These are phyloP conservation scores for Alopecurus myosuroides DNA, from an alignment of 176 grass and related monocot species.

Conservation along the genomic window DNA sequence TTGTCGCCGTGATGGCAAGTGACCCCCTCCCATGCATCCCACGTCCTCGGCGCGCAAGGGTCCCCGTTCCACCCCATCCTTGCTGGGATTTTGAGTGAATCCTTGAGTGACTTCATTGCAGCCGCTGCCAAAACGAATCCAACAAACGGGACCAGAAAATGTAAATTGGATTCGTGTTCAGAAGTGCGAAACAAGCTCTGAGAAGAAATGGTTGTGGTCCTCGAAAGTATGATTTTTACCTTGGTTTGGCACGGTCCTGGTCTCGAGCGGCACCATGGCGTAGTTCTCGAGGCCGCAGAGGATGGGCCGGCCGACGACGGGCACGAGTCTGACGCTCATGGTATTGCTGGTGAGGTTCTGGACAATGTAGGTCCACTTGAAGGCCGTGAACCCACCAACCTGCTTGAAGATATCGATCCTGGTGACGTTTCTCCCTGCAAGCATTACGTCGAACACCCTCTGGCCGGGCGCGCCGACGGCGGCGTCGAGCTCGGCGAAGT, in stretches of 20 bases:
- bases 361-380: conserved; percentile 86
- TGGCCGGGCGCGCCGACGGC: conserved; percentile 45
- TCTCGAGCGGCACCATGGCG: conserved; percentile 85
- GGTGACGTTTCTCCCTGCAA: conserved; percentile 54
- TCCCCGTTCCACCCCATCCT: conserved; percentile 99
- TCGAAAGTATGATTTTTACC: conserved; percentile 41
- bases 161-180: neutral
- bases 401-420: conserved; percentile 91
- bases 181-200: neutral
- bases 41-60: conserved; percentile 72
- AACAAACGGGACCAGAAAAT: neutral
- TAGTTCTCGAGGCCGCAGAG: conserved; percentile 96
- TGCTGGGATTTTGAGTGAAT: conserved; percentile 79
- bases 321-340: conserved; percentile 66
- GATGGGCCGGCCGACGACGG: conserved; percentile 70
- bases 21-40: conserved; percentile 99
- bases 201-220: neutral
- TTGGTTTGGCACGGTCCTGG: conserved; percentile 57
- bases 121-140: conserved; percentile 41
- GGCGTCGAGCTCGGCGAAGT: conserved; percentile 83
- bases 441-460: conserved; percentile 84
- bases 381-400: conserved; percentile 85
- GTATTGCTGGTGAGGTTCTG: conserved; percentile 62
- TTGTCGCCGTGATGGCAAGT: conserved; percentile 65
- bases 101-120: conserved; percentile 84